Conservation (phyloP, 768 basidiomycete genomes). For the Termitomyces titanicus region DNA sequence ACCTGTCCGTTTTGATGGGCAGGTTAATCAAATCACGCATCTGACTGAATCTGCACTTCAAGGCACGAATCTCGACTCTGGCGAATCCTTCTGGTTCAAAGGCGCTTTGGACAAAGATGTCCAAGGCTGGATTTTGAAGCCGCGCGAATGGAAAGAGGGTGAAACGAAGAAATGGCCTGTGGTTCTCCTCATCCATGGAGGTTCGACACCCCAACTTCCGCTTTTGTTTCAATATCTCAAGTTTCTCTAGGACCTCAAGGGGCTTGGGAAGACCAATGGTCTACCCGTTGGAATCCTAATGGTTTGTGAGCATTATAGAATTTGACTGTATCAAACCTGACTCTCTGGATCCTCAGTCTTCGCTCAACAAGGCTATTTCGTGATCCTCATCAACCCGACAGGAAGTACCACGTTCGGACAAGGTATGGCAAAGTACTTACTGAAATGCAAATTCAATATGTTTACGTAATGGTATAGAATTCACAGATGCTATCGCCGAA, state of each 20-base stretch:
- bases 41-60: conserved; percentile 57
- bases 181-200: conserved; percentile 80
- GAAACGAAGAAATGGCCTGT: conserved; percentile 76
- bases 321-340: background rate
- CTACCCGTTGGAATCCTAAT: conserved; percentile 89
- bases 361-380: conserved; percentile 86
- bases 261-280: conserved; percentile 92
- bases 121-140: conserved; percentile 84
- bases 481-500: conserved; percentile 76
- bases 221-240: background rate
- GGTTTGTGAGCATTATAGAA: conserved; percentile 30
- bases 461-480: conserved; percentile 37
- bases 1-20: conserved; percentile 24
- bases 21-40: conserved; percentile 56
- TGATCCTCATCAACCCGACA: conserved; percentile 87
- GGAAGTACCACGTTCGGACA: conserved; percentile 94
- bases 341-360: conserved; percentile 46
- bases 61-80: conserved; percentile 53
- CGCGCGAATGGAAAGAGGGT: conserved; percentile 66
- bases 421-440: conserved; percentile 36
- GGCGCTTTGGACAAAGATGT: conserved; percentile 74
- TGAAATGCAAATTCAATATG: background rate
- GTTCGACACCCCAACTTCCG: conserved; percentile 22
- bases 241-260: conserved; percentile 56
- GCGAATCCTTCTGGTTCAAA: conserved; percentile 87